Evolutionary conservation across 495 filamentous ascomycete genomes (phyloP).

Genomic region (Bathelium albidoporum): DNA sequence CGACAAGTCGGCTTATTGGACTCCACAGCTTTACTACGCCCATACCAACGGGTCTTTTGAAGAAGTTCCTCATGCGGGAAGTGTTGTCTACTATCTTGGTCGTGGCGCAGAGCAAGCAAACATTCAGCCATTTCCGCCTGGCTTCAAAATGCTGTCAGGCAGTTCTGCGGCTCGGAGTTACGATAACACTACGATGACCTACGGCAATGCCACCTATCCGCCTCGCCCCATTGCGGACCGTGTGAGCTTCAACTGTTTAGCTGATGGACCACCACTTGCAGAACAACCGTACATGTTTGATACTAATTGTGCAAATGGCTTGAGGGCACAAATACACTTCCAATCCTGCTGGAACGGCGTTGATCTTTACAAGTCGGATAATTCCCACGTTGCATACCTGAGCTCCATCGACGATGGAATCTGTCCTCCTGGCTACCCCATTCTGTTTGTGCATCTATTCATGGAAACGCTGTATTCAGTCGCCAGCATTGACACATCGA

Average conservation of each 20-base stretch:
- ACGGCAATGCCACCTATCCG: slow-evolving; percentile 15
- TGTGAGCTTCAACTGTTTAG: slow-evolving; percentile 31
- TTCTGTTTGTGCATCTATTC: slow-evolving; percentile 18
- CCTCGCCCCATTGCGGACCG: slow-evolving; percentile 30
- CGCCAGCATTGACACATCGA: slow-evolving; percentile 7
- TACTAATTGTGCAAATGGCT: slow-evolving; percentile 17
- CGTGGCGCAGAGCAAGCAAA: slow-evolving; percentile 30
- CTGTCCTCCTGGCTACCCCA: slow-evolving; percentile 16
- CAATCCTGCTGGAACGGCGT: slow-evolving; percentile 24
- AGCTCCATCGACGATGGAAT: slow-evolving; percentile 25
- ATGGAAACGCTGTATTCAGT: slow-evolving; percentile 18
- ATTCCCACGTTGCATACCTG: slow-evolving; percentile 23
- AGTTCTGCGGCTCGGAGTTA: slow-evolving; percentile 29
- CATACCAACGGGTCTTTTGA: slow-evolving; percentile 36
- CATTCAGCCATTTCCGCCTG: slow-evolving; percentile 34
- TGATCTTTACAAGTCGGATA: slow-evolving; percentile 19
- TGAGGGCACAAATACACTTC: slow-evolving; percentile 24
- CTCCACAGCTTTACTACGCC: slow-evolving; percentile 53
- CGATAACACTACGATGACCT: slow-evolving; percentile 26
- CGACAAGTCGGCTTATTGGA: slow-evolving; percentile 65
- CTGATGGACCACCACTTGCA: slow-evolving; percentile 11
- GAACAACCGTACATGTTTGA: slow-evolving; percentile 18
- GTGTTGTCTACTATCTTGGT: slow-evolving; percentile 36
- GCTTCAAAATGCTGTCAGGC: slow-evolving; percentile 37
- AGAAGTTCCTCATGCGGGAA: slow-evolving; percentile 34